phyloP scores from a whole-genome alignment of 495 filamentous ascomycete species.

The Daldinia childiae region DNA sequence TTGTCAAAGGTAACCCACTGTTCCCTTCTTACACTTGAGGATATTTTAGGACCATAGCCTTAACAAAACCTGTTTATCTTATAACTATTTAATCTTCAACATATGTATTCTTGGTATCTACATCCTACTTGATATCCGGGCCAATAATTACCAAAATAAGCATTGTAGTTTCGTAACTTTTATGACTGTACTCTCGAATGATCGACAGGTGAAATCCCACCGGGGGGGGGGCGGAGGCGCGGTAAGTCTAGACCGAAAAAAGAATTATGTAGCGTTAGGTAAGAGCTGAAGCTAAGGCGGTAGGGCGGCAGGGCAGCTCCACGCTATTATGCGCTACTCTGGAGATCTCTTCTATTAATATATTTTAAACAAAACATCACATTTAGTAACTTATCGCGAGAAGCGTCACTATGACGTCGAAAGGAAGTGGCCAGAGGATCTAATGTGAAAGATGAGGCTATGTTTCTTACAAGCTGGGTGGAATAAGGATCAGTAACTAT shows the following conservation, averaged over 20 bases:
- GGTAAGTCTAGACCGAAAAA: background rate
- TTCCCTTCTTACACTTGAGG: too few species aligned
- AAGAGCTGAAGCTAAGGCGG: background rate
- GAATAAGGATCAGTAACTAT: background rate
- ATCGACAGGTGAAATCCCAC: background rate
- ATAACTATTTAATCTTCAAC: too few species aligned
- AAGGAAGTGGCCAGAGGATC: background rate
- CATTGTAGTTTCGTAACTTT: too few species aligned
- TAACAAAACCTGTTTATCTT: too few species aligned
- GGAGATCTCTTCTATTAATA: background rate
- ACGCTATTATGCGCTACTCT: background rate
- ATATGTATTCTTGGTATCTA: too few species aligned
- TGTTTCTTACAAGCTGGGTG: background rate
- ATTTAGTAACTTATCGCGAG: background rate
- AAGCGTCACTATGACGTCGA: background rate
- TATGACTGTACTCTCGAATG: background rate
- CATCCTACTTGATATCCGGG: too few species aligned
- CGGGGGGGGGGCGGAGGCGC: too few species aligned
- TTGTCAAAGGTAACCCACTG: too few species aligned
- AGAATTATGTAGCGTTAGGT: background rate
- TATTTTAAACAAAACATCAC: background rate
- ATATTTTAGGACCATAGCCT: too few species aligned
- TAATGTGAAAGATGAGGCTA: background rate
- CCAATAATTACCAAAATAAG: too few species aligned
- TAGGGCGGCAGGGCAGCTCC: background rate